Conservation (phyloP, 352 stramenopile species). For the Phytophthora sp. region DNA sequence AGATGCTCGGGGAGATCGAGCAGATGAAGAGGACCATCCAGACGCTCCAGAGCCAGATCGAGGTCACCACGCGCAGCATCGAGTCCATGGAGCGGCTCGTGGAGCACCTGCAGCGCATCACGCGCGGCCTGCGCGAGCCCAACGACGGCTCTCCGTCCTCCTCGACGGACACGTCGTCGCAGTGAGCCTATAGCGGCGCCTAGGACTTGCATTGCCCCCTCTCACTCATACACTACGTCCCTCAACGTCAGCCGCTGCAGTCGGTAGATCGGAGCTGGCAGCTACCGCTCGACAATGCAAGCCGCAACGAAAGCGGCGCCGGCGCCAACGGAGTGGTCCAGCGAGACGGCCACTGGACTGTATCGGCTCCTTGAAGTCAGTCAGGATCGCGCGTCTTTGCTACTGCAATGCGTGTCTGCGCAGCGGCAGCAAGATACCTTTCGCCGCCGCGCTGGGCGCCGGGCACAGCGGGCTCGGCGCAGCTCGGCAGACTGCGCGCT, state of each 20-base stretch:
- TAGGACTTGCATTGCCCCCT: too few species aligned
- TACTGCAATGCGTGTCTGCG: background rate
- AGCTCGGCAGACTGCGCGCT: too few species aligned
- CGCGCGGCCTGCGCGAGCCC: background rate
- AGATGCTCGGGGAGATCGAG: conserved; percentile 42
- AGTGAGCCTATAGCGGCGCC: background rate
- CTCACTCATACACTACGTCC: too few species aligned
- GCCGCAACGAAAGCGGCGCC: background rate
- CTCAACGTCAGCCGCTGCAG: too few species aligned
- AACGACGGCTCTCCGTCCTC: background rate
- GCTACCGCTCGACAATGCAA: background rate
- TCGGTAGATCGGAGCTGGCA: too few species aligned
- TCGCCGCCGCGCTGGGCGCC: background rate
- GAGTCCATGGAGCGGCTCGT: conserved; percentile 38
- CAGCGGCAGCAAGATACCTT: background rate
- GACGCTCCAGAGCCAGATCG: conserved; percentile 35
- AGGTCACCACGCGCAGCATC: conserved; percentile 35
- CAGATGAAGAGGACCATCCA: conserved; percentile 30
- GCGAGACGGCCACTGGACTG: background rate
- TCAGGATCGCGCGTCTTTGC: background rate
- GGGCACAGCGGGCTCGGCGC: too few species aligned
- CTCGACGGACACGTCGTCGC: background rate
- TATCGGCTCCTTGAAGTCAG: background rate
- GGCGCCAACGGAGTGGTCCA: background rate
- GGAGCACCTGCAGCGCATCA: conserved; percentile 33